Base-by-base conservation (phyloP, 2,329 filamentous ascomycete species). In the Neurospora sp. region DNA sequence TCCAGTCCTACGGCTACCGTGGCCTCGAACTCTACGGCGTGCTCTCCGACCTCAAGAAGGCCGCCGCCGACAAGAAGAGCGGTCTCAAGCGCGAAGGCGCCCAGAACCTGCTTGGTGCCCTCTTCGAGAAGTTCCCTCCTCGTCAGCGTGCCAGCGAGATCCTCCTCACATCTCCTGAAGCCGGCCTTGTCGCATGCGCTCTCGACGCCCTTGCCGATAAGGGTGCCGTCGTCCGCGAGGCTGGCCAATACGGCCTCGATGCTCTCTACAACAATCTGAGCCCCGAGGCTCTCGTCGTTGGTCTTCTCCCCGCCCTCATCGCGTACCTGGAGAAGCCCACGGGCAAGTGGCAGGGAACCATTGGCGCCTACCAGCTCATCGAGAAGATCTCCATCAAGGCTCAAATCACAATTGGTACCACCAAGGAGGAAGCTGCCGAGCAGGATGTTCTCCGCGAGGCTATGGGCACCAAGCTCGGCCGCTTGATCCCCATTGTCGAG, bases 321-420 rank as follows among this genome's bases (percentile, higher is more conserved):
- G 81, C 85, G 68, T 98, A 98, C 79, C 85, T 99, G 38, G 84
- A 85, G 78, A 96, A 93, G 82, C 89, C 88, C 77, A 91, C 93
- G 17, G 94, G 92, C 74, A 99, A 99, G 82, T 99, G 96, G 96
- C 96, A 99, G 82, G 96, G 96, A 71, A 92, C 92, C 17, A 92
- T 97, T 68, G 94, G 91, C 71, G 96, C 92, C 66, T 91, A 91
- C 78, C 89, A 91, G 80, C 81, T 98, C 73, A 83, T 99, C 70
- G 93, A 96, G 79, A 92, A 90, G 81, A 97, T 98, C 91, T 96
- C 96, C 66, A 92, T 97, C 79, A 97, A 96, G 84, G 92, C 95
- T 52, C 91, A 96, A 85, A 89, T 96, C 80, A 89, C 91, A 69
- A 88, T 92, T 72, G 93, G 92, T 71, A 82, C 80, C 74, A 92